Evolutionary conservation across 495 filamentous ascomycete genomes (phyloP), one percentile per base, ranked within the genome.

Genomic region (Neurospora sp.): DNA sequence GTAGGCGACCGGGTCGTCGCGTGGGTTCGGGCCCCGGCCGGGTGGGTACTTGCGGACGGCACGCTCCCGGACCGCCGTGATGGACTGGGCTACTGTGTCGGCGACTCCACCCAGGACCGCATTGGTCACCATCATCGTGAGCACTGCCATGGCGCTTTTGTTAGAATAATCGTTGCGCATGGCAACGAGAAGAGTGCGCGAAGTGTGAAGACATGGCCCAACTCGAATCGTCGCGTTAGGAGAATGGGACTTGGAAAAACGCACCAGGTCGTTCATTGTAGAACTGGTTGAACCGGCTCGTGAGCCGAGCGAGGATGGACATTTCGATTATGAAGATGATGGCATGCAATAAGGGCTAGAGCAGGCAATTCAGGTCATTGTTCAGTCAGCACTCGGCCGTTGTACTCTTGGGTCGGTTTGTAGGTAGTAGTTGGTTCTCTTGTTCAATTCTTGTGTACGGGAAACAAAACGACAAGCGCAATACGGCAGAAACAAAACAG

Each of bases 61-160:
- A 69, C 90, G 89, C 78, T 91, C 81, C 69, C 90, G 90, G 79
- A 97, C 89, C 44, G 93, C 88, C 35, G 96, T 98, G 77, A 99
- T 92, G 72, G 92, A 89, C 80, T 99, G 96, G 71, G 96, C 96
- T 73, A 97, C 93, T 18, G 95, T 98, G 84, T 99, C 96, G 80
- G 96, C 81, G 69, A 83, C 71, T 75, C 94, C 95, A 82, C 93
- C 93, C 37, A 99, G 89, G 40, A 99, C 91, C 73, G 96, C 92
- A 83, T 99, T 99, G 77, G 93, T 95, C 75, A 98, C 92, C 96
- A 98, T 99, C 81, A 95, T 99, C 54, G 96, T 99, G 75, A 99
- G 87, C 44, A 99, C 93, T 93, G 83, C 11, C 77, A 72, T 31
- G 74, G 7, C 70, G 72, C 35, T 31, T 38, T 69, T n/a, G 71